Percentiles rank a stretch among this genome's conserved stretches.
These are phyloP conservation scores for Buxus sempervirens DNA, from an alignment of 164 flowering plant species.

Conservation along the genomic window DNA sequence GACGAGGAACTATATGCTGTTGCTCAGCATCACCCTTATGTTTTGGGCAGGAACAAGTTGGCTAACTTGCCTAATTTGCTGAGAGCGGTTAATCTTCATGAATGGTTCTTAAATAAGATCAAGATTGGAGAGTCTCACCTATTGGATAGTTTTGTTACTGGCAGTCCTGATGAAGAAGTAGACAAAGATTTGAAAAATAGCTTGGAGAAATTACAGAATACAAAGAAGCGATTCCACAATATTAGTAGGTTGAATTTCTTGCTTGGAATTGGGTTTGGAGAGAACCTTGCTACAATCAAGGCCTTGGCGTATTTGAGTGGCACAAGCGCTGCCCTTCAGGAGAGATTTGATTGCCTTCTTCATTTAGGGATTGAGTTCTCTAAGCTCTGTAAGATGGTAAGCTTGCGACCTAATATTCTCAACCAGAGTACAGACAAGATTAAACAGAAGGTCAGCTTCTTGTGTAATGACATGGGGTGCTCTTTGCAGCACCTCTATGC, in stretches of 20 bases:
- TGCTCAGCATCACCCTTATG: slow-evolving; percentile 34
- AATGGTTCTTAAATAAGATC: slow-evolving; percentile 51
- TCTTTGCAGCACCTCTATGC: slow-evolving; percentile 38
- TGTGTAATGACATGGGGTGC: slow-evolving; percentile 38
- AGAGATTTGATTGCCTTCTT: slow-evolving; percentile 56
- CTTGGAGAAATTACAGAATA: slow-evolving; percentile 28
- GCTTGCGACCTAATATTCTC: slow-evolving; percentile 40
- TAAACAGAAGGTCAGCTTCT: slow-evolving; percentile 41
- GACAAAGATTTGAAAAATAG: slow-evolving; percentile 29
- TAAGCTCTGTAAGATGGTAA: slow-evolving; percentile 44
- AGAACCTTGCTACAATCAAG: slow-evolving; percentile 42
- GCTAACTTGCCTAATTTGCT: slow-evolving; percentile 53
- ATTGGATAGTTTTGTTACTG: slow-evolving; percentile 30
- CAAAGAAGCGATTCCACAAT: slow-evolving; percentile 25
- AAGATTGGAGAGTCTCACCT: slow-evolving; percentile 37
- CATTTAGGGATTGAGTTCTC: slow-evolving; percentile 42
- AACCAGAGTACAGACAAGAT: slow-evolving; percentile 41
- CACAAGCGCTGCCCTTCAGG: slow-evolving; percentile 35
- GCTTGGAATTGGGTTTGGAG: slow-evolving; percentile 61
- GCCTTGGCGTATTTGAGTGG: slow-evolving; percentile 40
- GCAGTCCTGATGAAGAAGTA: slow-evolving; percentile 29
- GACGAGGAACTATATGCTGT: slow-evolving; percentile 24
- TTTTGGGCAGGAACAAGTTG: slow-evolving; percentile 55
- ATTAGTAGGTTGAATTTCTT: slow-evolving; percentile 48
- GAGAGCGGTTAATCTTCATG: slow-evolving; percentile 53